Conservation (phyloP, 2,329 filamentous ascomycete genomes). For the Colletotrichum salicis region DNA sequence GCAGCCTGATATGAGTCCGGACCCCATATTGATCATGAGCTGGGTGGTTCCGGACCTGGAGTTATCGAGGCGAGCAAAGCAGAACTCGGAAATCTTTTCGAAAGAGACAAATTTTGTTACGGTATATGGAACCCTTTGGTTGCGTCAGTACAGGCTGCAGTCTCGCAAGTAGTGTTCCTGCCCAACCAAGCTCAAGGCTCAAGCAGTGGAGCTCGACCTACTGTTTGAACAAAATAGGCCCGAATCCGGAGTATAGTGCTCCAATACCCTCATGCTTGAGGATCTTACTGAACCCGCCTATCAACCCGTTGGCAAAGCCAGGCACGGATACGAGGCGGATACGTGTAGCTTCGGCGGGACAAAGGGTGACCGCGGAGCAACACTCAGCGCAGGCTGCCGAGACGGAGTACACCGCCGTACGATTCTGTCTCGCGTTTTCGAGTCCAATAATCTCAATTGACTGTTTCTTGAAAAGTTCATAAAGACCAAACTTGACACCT, state of each 20-base stretch:
- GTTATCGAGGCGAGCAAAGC: slow-evolving; percentile 79
- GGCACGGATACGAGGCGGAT: slow-evolving; percentile 92
- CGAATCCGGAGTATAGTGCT: slow-evolving; percentile 92
- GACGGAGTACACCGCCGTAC: slow-evolving; percentile 82
- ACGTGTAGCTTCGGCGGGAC: slow-evolving; percentile 91
- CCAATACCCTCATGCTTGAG: slow-evolving; percentile 82
- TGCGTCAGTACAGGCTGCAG: background rate
- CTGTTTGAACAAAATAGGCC: slow-evolving; percentile 86
- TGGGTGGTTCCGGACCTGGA: slow-evolving; percentile 71
- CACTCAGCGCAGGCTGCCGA: slow-evolving; percentile 73
- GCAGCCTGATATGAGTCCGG: slow-evolving; percentile 70
- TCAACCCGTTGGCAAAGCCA: slow-evolving; percentile 81
- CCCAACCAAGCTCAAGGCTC: background rate
- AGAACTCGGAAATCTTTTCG: slow-evolving; percentile 84
- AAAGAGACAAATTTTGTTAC: slow-evolving; percentile 95
- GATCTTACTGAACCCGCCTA: slow-evolving; percentile 86
- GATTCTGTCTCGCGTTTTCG: slow-evolving; percentile 80
- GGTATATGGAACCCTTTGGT: slow-evolving; percentile 83
- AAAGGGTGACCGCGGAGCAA: slow-evolving; percentile 83
- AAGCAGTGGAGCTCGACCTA: slow-evolving; percentile 52
- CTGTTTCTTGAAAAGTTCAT: slow-evolving; percentile 96
- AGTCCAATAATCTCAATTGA: slow-evolving; percentile 82
- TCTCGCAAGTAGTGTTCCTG: too few relatives aligned
- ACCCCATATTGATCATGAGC: slow-evolving; percentile 81
- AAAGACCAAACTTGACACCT: slow-evolving; percentile 91